A percentile compares a stretch with the other conserved stretches of the same genome.
Conservation (phyloP, 768 basidiomycete species). For the Galerina marginata region DNA sequence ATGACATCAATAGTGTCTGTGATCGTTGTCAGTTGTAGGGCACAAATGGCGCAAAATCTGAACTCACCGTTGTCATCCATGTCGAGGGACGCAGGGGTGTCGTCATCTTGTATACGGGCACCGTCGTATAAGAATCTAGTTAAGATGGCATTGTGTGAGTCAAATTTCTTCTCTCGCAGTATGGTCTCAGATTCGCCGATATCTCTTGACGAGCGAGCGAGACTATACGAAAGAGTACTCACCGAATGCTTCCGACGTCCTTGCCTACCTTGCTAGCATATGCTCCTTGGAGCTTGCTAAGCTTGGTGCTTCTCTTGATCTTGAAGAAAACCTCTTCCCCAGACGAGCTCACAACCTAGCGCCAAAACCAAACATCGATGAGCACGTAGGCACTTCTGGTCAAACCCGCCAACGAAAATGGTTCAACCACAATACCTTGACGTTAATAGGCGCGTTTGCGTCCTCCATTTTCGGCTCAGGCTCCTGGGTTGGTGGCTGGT, state of each 20-base stretch:
- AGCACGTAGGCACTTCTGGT: not conserved
- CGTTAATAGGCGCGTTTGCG: constrained; percentile 71
- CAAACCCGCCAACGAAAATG: not conserved
- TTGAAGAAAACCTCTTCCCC: constrained; percentile 97
- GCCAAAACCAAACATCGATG: constrained; percentile 11
- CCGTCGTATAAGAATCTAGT: constrained; percentile 92
- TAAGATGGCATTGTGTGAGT: not conserved
- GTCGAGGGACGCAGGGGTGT: constrained; percentile 83
- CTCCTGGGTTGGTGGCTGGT: constrained; percentile 38
- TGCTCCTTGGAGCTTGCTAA: constrained; percentile 91
- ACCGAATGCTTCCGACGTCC: constrained; percentile 89
- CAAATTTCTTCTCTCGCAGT: constrained; percentile 3
- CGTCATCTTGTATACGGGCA: constrained; percentile 81
- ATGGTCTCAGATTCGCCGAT: constrained; percentile 10
- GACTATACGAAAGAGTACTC: constrained; percentile 32
- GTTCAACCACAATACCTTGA: constrained; percentile 59
- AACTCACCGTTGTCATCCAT: constrained; percentile 87
- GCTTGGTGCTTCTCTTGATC: constrained; percentile 91
- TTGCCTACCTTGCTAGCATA: constrained; percentile 94
- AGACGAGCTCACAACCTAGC: constrained; percentile 71
- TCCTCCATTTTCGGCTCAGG: constrained; percentile 61
- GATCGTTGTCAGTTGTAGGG: constrained; percentile 11
- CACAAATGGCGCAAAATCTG: not conserved
- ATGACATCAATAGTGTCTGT: constrained; percentile 94
- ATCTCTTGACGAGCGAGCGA: constrained; percentile 6